Evolutionary conservation across 2,329 filamentous ascomycete genomes (phyloP).

Genomic region (Dissoconium aciculare): DNA sequence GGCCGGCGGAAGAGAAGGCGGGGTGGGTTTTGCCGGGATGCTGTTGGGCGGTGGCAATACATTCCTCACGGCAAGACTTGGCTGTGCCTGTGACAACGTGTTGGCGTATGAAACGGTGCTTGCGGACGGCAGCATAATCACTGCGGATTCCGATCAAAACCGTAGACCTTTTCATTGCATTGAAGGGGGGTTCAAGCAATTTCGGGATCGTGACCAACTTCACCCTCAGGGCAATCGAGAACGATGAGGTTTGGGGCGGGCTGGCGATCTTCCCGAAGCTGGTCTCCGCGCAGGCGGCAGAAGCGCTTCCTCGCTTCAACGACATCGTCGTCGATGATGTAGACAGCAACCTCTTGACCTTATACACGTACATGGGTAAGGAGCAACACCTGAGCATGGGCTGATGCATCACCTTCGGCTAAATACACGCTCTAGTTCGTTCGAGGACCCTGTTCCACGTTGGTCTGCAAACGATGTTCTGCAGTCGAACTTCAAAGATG

Average conservation of each 20-base stretch:
- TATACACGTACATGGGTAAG: too few species aligned
- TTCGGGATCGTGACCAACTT: slow-evolving; percentile 17
- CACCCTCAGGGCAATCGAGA: slow-evolving; percentile 9
- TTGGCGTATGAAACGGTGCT: slow-evolving; percentile 16
- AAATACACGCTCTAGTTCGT: too few species aligned
- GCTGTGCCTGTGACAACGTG: slow-evolving; percentile 18
- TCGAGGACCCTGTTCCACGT: too few species aligned
- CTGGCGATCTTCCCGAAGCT: background rate
- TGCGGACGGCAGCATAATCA: slow-evolving; percentile 12
- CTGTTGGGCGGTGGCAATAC: slow-evolving; percentile 19
- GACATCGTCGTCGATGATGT: too few species aligned
- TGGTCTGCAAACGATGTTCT: too few species aligned
- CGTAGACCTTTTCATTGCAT: slow-evolving; percentile 12
- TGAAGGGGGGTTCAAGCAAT: slow-evolving; percentile 14
- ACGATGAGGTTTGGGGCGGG: slow-evolving; percentile 1
- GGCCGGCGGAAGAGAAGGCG: slow-evolving; percentile 2
- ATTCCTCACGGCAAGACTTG: slow-evolving; percentile 14
- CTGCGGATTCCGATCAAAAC: slow-evolving; percentile 10
- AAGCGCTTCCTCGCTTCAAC: slow-evolving; percentile 1
- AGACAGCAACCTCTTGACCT: too few species aligned
- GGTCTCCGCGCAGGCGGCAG: background rate
- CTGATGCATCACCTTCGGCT: too few species aligned
- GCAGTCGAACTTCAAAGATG: too few species aligned
- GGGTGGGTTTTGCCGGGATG: slow-evolving; percentile 18
- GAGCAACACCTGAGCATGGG: too few species aligned